These are phyloP conservation scores for Phytophthora pisi DNA, from an alignment of 352 stramenopile genomes.

Conservation along the genomic window DNA sequence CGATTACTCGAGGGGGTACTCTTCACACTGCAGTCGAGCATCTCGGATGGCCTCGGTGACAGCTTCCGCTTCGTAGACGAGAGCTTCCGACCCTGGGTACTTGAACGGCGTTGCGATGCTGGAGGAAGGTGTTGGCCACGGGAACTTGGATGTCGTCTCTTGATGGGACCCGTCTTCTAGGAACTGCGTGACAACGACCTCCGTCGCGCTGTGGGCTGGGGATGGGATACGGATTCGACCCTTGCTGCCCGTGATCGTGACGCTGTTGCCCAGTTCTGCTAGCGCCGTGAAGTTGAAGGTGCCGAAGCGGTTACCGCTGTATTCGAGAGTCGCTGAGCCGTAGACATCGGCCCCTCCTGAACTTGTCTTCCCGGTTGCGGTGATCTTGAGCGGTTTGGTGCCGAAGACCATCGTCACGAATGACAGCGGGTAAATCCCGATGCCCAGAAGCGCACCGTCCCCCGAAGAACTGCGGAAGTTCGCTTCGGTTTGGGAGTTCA, in stretches of 20 bases:
- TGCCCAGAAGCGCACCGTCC: constrained; percentile 71
- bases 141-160: constrained; percentile 48
- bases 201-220: constrained; percentile 54
- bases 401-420: constrained; percentile 76
- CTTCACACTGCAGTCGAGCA: constrained; percentile 43
- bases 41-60: constrained; percentile 61
- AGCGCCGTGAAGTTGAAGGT: constrained; percentile 64
- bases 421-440: constrained; percentile 82
- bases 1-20: constrained; percentile 71
- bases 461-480: constrained; percentile 69
- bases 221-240: constrained; percentile 70
- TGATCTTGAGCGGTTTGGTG: constrained; percentile 46
- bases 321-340: constrained; percentile 58
- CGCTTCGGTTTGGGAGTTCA: constrained; percentile 38
- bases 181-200: constrained; percentile 46
- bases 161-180: constrained; percentile 35
- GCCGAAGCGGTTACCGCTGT: constrained; percentile 47
- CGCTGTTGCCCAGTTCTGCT: constrained; percentile 59
- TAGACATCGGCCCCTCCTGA: constrained; percentile 58
- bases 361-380: constrained; percentile 45
- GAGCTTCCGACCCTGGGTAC: constrained; percentile 44
- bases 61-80: constrained; percentile 80
- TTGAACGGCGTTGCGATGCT: constrained; percentile 54
- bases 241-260: constrained; percentile 78
- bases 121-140: constrained; percentile 35